These are phyloP conservation scores for Melastoma malabathricum DNA, from an alignment of 345 rosid species.

Conservation along the genomic window DNA sequence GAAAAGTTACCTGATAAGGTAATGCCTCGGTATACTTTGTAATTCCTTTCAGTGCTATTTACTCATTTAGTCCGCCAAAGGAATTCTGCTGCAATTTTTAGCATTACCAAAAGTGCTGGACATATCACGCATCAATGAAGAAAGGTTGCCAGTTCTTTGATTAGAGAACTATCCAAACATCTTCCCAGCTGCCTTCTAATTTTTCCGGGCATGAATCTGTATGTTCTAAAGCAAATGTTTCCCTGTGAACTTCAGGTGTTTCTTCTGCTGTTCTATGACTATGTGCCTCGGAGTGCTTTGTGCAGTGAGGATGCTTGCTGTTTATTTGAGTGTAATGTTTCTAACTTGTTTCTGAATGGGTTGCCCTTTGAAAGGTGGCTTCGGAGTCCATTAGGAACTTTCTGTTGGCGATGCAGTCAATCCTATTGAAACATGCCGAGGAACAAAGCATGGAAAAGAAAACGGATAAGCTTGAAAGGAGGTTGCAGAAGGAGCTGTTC, in stretches of 20 bases:
- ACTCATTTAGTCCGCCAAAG: background rate
- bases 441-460: conserved; percentile 39
- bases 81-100: conserved; percentile 1
- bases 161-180: too few species aligned
- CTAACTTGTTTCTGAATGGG: background rate
- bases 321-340: background rate
- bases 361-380: conserved; percentile 29
- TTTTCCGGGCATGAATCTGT: too few species aligned
- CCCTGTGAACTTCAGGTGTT: too few species aligned
- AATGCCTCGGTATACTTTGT: background rate
- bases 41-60: background rate
- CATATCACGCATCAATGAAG: too few species aligned
- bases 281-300: background rate
- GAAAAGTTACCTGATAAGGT: conserved; percentile 76
- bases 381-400: conserved; percentile 58
- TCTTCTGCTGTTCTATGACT: too few species aligned
- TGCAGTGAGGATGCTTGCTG: background rate
- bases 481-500: conserved; percentile 44
- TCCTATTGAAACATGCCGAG: conserved; percentile 48
- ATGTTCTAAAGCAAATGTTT: too few species aligned
- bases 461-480: conserved; percentile 7
- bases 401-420: conserved; percentile 38
- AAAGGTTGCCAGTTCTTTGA: too few species aligned
- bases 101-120: too few species aligned
- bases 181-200: too few species aligned